These are phyloP conservation scores for Mortierella sp. DNA, from an alignment of 371 early-diverging fungal species.

Conservation along the genomic window DNA sequence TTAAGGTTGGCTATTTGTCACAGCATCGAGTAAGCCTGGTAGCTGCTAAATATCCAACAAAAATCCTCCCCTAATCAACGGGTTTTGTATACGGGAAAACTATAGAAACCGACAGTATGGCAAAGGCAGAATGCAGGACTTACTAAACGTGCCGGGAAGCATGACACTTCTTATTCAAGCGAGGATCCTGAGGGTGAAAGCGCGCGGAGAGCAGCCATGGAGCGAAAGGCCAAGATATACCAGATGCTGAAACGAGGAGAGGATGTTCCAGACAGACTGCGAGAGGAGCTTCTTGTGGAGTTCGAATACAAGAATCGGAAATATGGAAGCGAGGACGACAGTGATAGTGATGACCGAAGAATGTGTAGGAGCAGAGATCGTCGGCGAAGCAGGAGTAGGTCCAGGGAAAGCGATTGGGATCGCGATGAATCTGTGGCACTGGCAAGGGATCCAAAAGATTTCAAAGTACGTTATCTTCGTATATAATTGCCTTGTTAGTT, in stretches of 20 bases:
- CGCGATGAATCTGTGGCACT: constrained; percentile 33
- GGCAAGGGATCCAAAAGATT: constrained; percentile 27
- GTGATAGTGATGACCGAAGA: constrained; percentile 8
- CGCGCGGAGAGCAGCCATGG: constrained; percentile 68
- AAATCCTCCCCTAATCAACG: too few species aligned
- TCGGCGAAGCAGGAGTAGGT: constrained; percentile 3
- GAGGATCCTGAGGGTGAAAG: constrained; percentile 20
- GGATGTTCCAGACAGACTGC: constrained; percentile 47
- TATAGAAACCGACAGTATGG: constrained; percentile 70
- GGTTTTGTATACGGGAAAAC: too few species aligned
- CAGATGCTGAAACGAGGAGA: constrained; percentile 59
- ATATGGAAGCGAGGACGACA: not conserved
- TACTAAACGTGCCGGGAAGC: constrained; percentile 54
- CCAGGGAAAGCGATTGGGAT: constrained; percentile 29
- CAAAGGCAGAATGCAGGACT: constrained; percentile 72
- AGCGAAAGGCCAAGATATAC: constrained; percentile 75
- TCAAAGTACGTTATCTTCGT: constrained; percentile 5
- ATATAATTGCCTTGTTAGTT: not conserved
- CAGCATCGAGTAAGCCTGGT: too few species aligned
- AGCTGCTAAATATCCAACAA: too few species aligned
- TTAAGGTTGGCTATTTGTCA: constrained; percentile 19
- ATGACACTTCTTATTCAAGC: constrained; percentile 4
- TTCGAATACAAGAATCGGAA: constrained; percentile 56
- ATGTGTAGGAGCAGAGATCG: constrained; percentile 3
- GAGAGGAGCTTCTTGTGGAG: constrained; percentile 59